phyloP scores from a whole-genome alignment of 441 rosid species.

The Populus trichocarpa region DNA sequence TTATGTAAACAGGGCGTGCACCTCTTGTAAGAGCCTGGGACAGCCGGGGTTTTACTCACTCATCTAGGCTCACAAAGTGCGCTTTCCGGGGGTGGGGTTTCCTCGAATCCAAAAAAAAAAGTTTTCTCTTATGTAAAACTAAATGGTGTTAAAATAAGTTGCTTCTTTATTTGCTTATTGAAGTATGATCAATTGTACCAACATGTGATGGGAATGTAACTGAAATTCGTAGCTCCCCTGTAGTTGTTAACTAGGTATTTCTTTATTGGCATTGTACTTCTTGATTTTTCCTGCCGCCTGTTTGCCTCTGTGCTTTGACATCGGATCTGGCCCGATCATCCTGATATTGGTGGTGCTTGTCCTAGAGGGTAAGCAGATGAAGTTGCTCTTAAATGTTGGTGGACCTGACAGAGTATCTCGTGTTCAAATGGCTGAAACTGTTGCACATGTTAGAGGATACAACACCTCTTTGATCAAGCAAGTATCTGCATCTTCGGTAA shows the following conservation, averaged over 20 bases:
- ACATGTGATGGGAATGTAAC: not conserved
- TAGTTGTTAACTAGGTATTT: not conserved
- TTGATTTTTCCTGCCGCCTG: not conserved
- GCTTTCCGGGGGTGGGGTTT: too few species aligned
- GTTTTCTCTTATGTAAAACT: too few species aligned
- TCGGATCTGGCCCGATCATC: not conserved
- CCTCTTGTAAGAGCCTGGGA: too few species aligned
- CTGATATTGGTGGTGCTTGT: slow-evolving; percentile 16
- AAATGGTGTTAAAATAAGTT: not conserved
- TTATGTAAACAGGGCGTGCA: too few species aligned
- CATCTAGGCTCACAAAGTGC: too few species aligned
- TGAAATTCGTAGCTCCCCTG: not conserved
- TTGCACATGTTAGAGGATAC: slow-evolving; percentile 64
- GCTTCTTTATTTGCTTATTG: not conserved
- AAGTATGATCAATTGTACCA: not conserved
- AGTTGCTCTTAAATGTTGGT: slow-evolving; percentile 65
- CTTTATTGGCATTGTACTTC: not conserved
- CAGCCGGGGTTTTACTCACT: too few species aligned
- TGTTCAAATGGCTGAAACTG: slow-evolving; percentile 81
- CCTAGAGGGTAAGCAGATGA: slow-evolving; percentile 60
- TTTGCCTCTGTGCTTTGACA: not conserved
- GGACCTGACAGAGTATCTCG: slow-evolving; percentile 84
- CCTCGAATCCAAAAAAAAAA: too few species aligned
- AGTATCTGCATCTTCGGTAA: slow-evolving; percentile 70
- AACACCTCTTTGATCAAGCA: slow-evolving; percentile 50